These are phyloP conservation scores for Austroboletus eburneus DNA, from an alignment of 768 basidiomycete species.

Conservation along the genomic window DNA sequence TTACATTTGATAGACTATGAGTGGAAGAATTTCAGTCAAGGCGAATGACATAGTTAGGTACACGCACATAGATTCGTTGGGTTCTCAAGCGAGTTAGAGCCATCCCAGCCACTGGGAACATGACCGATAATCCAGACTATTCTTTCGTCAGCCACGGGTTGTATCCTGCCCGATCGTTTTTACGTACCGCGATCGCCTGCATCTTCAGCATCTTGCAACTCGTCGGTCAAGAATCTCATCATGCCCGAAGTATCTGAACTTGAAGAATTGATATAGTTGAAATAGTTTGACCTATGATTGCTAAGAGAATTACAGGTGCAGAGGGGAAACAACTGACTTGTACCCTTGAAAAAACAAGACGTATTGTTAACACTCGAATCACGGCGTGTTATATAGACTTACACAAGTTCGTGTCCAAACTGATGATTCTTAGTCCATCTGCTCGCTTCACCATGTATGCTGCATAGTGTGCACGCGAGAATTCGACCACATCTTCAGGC, in stretches of 20 bases:
- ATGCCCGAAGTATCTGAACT: slow-evolving; percentile 69
- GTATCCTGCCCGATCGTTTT: not conserved
- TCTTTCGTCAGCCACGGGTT: slow-evolving; percentile 9
- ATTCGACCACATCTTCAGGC: slow-evolving; percentile 47
- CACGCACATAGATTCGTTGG: slow-evolving; percentile 68
- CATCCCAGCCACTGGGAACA: slow-evolving; percentile 67
- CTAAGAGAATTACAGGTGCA: slow-evolving; percentile 3
- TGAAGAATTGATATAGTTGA: slow-evolving; percentile 75
- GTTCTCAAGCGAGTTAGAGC: slow-evolving; percentile 55
- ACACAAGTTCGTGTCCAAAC: slow-evolving; percentile 77
- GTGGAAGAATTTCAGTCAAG: slow-evolving; percentile 1
- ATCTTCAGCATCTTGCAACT: slow-evolving; percentile 76
- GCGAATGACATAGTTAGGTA: not conserved
- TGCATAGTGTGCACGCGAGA: slow-evolving; percentile 65
- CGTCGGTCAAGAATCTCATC: slow-evolving; percentile 73
- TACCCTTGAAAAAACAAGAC: slow-evolving; percentile 26
- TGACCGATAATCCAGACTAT: slow-evolving; percentile 54
- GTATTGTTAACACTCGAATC: not conserved
- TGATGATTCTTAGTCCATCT: slow-evolving; percentile 68
- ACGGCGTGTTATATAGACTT: slow-evolving; percentile 24
- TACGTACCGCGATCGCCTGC: slow-evolving; percentile 62
- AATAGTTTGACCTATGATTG: slow-evolving; percentile 54
- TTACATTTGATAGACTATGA: slow-evolving; percentile 48
- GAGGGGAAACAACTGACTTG: slow-evolving; percentile 16
- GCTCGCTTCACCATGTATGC: slow-evolving; percentile 65